A percentile compares a stretch with the other conserved stretches of the same genome.
phyloP scores from a whole-genome alignment of 1,284 basidiomycete genomes.

The Coriolopsis trogii region DNA sequence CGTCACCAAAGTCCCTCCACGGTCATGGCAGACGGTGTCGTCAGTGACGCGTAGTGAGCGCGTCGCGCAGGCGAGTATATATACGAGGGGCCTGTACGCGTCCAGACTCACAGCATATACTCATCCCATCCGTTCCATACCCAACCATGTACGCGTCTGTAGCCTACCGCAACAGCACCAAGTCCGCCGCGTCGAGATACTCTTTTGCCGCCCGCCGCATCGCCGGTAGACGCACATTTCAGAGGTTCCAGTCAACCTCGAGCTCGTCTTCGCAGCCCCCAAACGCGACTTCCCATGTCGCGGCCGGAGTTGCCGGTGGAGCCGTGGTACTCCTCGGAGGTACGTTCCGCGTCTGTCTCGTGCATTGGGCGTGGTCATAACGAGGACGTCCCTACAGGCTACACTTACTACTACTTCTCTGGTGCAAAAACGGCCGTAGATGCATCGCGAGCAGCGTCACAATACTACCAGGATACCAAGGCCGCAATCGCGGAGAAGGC shows the following conservation, averaged over 20 bases:
- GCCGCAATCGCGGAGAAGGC: conserved; percentile 38
- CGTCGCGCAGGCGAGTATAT: conserved; percentile 8
- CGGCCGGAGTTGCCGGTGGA: conserved; percentile 40
- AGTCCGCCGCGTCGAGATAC: not conserved
- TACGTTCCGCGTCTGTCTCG: conserved; percentile 3
- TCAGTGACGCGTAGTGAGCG: conserved; percentile 4
- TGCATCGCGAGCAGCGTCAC: conserved; percentile 34
- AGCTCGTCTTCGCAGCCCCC: not conserved
- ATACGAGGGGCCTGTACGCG: not conserved
- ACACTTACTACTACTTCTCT: conserved; percentile 26
- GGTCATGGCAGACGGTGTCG: conserved; percentile 7
- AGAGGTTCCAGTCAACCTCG: conserved; percentile 24
- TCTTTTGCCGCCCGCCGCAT: conserved; percentile 20
- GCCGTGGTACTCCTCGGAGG: conserved; percentile 36
- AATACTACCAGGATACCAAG: conserved; percentile 39
- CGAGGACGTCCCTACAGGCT: conserved; percentile 4
- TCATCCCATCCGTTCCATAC: not conserved
- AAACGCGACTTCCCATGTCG: conserved; percentile 25
- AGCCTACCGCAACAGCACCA: conserved; percentile 6
- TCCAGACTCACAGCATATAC: not conserved
- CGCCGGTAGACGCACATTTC: conserved; percentile 18
- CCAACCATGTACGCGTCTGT: conserved; percentile 13
- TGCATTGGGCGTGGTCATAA: not conserved
- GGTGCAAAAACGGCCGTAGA: conserved; percentile 22
- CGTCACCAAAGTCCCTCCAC: conserved; percentile 10